Evolutionary conservation across 768 basidiomycete species (phyloP).

Genomic region (Leucocoprinus leucothites): DNA sequence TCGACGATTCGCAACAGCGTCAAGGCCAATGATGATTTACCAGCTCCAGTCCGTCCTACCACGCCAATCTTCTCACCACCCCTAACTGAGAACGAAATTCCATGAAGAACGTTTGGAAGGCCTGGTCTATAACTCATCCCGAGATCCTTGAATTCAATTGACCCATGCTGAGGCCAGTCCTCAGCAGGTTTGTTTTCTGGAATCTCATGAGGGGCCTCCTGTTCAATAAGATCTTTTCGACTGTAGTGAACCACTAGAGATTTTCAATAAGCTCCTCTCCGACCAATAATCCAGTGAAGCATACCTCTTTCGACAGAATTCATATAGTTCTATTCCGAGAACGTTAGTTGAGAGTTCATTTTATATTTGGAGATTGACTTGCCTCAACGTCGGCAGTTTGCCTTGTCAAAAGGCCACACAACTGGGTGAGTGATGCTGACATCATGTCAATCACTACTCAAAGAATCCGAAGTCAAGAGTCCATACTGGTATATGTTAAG

Average conservation of each 20-base stretch:
- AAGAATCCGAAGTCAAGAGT: background rate
- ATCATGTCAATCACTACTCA: background rate
- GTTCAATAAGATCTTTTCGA: constrained; percentile 43
- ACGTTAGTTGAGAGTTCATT: background rate
- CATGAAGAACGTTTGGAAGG: constrained; percentile 69
- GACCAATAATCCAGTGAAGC: background rate
- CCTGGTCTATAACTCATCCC: constrained; percentile 65
- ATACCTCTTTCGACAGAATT: constrained; percentile 60
- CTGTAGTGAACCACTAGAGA: constrained; percentile 52
- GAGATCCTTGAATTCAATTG: constrained; percentile 59
- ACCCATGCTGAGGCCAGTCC: constrained; percentile 63
- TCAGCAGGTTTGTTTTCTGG: constrained; percentile 48
- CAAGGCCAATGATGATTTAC: constrained; percentile 61
- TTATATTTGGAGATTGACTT: constrained; percentile 9
- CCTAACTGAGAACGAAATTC: constrained; percentile 53
- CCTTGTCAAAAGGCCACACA: constrained; percentile 51
- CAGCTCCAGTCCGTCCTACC: constrained; percentile 62
- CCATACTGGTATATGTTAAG: constrained; percentile 59
- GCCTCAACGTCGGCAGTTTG: constrained; percentile 68
- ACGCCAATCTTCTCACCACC: constrained; percentile 78
- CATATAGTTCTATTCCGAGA: constrained; percentile 53
- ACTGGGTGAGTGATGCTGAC: constrained; percentile 37
- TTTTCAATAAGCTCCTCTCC: background rate
- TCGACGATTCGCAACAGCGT: constrained; percentile 71
- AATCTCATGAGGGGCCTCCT: constrained; percentile 67